Base-by-base conservation (phyloP, 1,284 basidiomycete genomes). In the Ceratobasidium sp. region DNA sequence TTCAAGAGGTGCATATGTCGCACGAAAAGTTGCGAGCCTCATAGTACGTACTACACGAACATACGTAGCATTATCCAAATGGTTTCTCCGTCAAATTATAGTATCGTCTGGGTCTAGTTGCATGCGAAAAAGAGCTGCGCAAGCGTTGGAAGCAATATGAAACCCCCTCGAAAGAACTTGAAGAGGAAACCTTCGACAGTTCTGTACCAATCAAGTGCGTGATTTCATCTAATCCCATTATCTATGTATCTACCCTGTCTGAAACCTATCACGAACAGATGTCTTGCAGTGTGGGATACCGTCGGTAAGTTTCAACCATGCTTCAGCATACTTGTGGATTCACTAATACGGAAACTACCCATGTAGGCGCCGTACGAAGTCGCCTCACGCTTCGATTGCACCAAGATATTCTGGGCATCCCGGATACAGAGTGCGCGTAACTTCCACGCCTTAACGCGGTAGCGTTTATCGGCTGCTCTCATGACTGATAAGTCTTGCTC, bases 1-100 rank as follows among this genome's bases (percentile, higher is more conserved):
- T 35, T 69, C 66, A 1, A n/a, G 66, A 32, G 73, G 73, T 3
- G 73, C 73, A 18, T 74, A 66, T 73, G 63, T 71, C 50, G 73
- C 71, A 13, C 70, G 73, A 14, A 74, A 73, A 26, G 73, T 74
- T 28, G 73, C 73, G 14, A 49, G 57, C 28, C 50, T 74, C 13
- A 52, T 74, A 14, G 73, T 74, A 38, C 18, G 73, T 62, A 32
- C 8, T 21, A 38, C 8, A 32, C 6, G 28, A 8, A 28, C 1
- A 4, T 13, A 32, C 23, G 41, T 26, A 13, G 6, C 43, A 11
- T 13, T 26, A 52, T 26, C 14, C 21, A n/a, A 46, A 26, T 43
- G 11, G 1, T n/a, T 2, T 35, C 1, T 14, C 9, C 2, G 11
- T 43, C 38, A 23, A 8, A 41, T 32, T 18, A 1, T 41, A 44